Conservation (phyloP, 257 asterid genomes). For the Ocimum tenuiflorum region DNA sequence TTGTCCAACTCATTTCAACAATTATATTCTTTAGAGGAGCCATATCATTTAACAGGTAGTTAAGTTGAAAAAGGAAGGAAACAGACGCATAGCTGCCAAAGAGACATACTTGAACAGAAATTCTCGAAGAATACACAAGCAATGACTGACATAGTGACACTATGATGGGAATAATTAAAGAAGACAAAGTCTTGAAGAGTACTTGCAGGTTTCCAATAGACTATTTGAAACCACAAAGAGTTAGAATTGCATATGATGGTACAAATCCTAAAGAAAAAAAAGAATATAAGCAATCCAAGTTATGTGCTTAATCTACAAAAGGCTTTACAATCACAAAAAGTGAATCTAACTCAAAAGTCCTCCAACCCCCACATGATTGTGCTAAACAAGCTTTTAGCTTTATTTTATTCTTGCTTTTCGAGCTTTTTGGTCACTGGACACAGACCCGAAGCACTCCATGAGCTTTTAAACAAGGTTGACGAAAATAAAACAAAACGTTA, state of each 20-base stretch:
- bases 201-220: not conserved
- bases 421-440: not conserved
- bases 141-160: not conserved
- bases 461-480: not conserved
- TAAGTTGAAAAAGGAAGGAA: not conserved
- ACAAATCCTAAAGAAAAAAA: not conserved
- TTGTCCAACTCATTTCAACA: slow-evolving; percentile 6
- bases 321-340: not conserved
- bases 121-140: not conserved
- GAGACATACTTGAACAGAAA: too few species aligned
- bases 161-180: not conserved
- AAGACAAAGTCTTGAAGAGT: not conserved
- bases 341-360: not conserved
- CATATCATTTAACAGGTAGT: not conserved
- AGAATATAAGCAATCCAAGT: not conserved
- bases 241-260: not conserved
- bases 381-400: not conserved
- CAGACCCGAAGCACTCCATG: not conserved
- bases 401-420: not conserved
- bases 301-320: not conserved
- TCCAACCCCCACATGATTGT: not conserved
- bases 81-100: not conserved
- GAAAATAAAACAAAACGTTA: not conserved
- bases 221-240: not conserved
- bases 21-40: not conserved